Base-by-base conservation (phyloP, 805 yeast species). In the Suhomyces pyralidae region DNA sequence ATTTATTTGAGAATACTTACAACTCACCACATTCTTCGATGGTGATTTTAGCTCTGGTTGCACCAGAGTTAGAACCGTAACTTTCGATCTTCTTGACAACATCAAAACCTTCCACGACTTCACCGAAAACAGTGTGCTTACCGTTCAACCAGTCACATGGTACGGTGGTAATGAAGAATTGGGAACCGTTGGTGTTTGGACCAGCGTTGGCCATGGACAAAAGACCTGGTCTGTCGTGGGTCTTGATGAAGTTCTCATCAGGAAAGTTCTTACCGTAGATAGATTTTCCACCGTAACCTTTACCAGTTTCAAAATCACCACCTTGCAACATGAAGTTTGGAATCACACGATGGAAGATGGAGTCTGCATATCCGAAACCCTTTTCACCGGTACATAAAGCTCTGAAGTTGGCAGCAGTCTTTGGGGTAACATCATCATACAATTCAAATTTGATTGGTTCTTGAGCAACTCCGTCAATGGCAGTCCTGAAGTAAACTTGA, bases 251-350 rank as follows among this genome's bases (percentile, higher is more conserved):
- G 81, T 88, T 86, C 75, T 83, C 86, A 56, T 83, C 86, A 38
- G 79, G 75, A 61, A 83, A 82, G 59, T 81, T 83, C 60, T 76
- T 76, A 63, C 93, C 94, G 72, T 87, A 87, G 73, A 87, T 87
- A 46, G 91, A 86, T 73, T 84, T 85, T 71, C 98, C 98, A 71
- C 98, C 98, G 63, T 88, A 84, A 62, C 98, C 97, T 72, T 88
- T 85, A 73, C 89, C 86, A 76, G 88, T 85, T 76, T 88, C 94
- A 79, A 74, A 74, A 60, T 76, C 80, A 62, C 80, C 80, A 66
- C 81, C 97, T 81, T 92, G 98, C 70, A 93, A 80, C 98, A 92
- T 92, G 81, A 92, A 92, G 73, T 88, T 85, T 60, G 97, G 97
- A 67, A 91, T 91, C 60, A 92, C 96, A 80, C 97, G 87, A 90